Evolutionary conservation across 2,329 filamentous ascomycete genomes (phyloP).

Genomic region (Fonsecaea nubica): DNA sequence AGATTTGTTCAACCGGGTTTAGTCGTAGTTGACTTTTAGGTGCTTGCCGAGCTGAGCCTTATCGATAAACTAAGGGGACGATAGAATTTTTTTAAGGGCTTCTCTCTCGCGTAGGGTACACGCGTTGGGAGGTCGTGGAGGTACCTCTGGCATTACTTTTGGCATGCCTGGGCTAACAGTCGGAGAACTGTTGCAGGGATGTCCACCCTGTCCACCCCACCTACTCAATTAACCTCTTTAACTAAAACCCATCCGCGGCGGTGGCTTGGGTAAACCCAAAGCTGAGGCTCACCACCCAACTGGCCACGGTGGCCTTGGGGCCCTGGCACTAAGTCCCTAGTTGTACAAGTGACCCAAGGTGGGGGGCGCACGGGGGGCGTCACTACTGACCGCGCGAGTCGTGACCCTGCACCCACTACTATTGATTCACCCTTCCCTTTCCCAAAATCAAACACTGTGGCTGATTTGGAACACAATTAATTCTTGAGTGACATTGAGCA

Average conservation of each 20-base stretch:
- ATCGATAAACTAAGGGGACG: too few relatives aligned
- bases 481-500: conserved; percentile 6
- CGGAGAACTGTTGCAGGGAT: too few relatives aligned
- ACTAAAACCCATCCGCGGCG: conserved; percentile 1
- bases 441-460: conserved; percentile 16
- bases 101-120: too few relatives aligned
- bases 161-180: too few relatives aligned
- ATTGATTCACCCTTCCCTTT: background rate
- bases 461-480: conserved; percentile 8
- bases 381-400: background rate
- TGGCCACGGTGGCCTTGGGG: background rate
- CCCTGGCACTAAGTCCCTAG: background rate
- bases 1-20: too few relatives aligned
- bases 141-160: too few relatives aligned
- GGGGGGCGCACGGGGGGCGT: background rate
- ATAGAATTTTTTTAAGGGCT: too few relatives aligned
- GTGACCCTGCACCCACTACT: background rate
- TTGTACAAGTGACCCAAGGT: background rate
- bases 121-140: too few relatives aligned
- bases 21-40: too few relatives aligned
- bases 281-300: background rate
- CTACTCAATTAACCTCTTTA: background rate
- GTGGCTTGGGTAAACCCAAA: background rate
- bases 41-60: too few relatives aligned
- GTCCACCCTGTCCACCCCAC: background rate